These are phyloP conservation scores for Daldinia eschscholtzii DNA, from an alignment of 2,329 filamentous ascomycete species.

Conservation along the genomic window DNA sequence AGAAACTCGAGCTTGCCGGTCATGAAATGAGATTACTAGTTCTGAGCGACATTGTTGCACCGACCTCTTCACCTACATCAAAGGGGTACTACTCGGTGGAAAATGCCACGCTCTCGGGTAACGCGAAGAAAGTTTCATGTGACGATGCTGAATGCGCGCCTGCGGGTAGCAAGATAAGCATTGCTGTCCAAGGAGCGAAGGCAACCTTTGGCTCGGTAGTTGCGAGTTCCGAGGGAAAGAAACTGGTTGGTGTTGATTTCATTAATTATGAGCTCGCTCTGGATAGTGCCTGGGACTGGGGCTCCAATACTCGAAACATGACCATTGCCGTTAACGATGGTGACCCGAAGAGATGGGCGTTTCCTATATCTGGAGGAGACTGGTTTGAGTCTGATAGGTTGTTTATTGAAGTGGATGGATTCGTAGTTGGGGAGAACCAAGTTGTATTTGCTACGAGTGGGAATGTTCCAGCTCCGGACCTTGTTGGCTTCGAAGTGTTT, in stretches of 20 bases:
- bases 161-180: slow-evolving; percentile 57
- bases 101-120: slow-evolving; percentile 55
- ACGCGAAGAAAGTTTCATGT: slow-evolving; percentile 54
- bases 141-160: slow-evolving; percentile 57
- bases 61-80: slow-evolving; percentile 41
- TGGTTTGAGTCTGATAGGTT: slow-evolving; percentile 64
- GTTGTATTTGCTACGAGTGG: slow-evolving; percentile 53
- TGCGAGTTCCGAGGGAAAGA: slow-evolving; percentile 50
- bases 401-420: slow-evolving; percentile 60
- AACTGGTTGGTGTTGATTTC: slow-evolving; percentile 62
- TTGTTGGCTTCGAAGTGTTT: slow-evolving; percentile 59
- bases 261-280: slow-evolving; percentile 66
- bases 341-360: slow-evolving; percentile 60
- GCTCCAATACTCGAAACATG: slow-evolving; percentile 64
- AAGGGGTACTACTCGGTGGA: slow-evolving; percentile 58
- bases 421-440: slow-evolving; percentile 57
- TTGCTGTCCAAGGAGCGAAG: slow-evolving; percentile 53
- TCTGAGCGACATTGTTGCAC: slow-evolving; percentile 52
- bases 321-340: slow-evolving; percentile 62
- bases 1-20: slow-evolving; percentile 52
- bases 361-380: slow-evolving; percentile 63
- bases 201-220: slow-evolving; percentile 55
- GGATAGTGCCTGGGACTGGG: slow-evolving; percentile 57
- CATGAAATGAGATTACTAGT: slow-evolving; percentile 59
- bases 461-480: slow-evolving; percentile 55